Percentiles rank a stretch among this genome's conserved stretches.
Evolutionary conservation across 2,329 filamentous ascomycete genomes (phyloP).

Genomic region (Cladorrhinum sp.): DNA sequence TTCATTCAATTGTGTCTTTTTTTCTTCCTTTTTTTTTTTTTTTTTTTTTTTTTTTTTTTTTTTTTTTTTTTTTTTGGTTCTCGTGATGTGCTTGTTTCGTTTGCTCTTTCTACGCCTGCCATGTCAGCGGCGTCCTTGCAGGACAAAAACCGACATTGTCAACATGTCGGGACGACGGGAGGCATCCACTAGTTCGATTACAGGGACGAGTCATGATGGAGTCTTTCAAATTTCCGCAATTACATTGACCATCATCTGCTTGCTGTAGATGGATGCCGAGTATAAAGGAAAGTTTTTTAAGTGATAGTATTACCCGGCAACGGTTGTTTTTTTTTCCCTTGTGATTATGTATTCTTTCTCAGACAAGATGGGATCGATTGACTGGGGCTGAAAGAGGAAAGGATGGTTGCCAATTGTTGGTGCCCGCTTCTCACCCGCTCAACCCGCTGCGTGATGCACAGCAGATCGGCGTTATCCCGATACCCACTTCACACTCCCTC

Average conservation of each 20-base stretch:
- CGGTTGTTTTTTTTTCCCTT: neutral
- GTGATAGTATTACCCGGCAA: neutral
- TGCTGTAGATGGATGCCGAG: neutral
- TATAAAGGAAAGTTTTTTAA: neutral
- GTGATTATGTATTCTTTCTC: too few species aligned
- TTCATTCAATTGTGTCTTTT: neutral
- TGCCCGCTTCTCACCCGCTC: neutral
- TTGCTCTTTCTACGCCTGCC: neutral
- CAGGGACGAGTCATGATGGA: neutral
- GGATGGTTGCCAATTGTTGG: neutral
- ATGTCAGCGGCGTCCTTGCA: neutral
- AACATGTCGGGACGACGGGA: neutral
- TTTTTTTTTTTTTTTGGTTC: neutral
- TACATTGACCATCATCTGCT: neutral
- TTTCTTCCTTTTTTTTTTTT: neutral
- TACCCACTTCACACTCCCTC: neutral
- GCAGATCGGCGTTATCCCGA: conserved; percentile 3
- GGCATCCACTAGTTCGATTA: neutral
- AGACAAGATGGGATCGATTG: neutral
- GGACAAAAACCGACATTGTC: neutral
- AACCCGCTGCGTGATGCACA: neutral
- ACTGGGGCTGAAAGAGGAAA: neutral
- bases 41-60: neutral
- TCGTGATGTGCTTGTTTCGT: too few species aligned
- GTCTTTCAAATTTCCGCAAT: neutral